Evolutionary conservation across 768 basidiomycete species (phyloP), one percentile per base, ranked within the genome.

Genomic region (Mycena chlorophos): DNA sequence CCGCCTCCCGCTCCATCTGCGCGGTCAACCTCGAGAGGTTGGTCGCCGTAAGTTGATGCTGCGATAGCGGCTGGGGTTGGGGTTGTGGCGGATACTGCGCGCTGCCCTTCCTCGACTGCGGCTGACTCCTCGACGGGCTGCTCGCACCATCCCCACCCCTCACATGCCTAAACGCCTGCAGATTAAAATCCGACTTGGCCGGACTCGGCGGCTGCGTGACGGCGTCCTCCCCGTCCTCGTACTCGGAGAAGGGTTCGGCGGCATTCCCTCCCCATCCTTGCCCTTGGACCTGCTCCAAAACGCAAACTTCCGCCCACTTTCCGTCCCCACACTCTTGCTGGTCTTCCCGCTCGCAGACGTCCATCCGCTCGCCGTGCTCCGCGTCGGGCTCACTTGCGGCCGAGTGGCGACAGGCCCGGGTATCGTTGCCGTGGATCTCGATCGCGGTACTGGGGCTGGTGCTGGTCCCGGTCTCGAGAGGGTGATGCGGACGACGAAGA

Each of bases 131-230:
- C n/a, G 13, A 25, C 45, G 26, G 6, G 45, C 22, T 46, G 23
- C n/a, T 6, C 40, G n/a, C 40, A 20, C n/a, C n/a, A n/a, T 17
- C 31, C 17, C 31, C 31, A 17, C 31, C 31, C 26, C n/a, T n/a
- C 5, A 58, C 60, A 28, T 62, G 60, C 27, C 60, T 45, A 27
- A 62, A 62, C 28, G 56, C 46, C 1, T 51, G 46, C 23, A 62
- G 29, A 14, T 55, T 62, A 17, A 62, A 58, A 13, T 50, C 60
- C 19, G 48, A 25, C n/a, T n/a, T n/a, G n/a, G n/a, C n/a, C n/a
- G 45, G 23, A 20, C 20, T 6, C 5, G 40, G 40, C 12, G 22
- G 45, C 23, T 23, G 45, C 31, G n/a, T n/a, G n/a, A n/a, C n/a
- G n/a, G n/a, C n/a, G 31, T 8, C 8, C 31, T 8, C 31, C 31